These are phyloP conservation scores for Solanum chmielewskii DNA, from an alignment of 257 asterid genomes.

Conservation along the genomic window DNA sequence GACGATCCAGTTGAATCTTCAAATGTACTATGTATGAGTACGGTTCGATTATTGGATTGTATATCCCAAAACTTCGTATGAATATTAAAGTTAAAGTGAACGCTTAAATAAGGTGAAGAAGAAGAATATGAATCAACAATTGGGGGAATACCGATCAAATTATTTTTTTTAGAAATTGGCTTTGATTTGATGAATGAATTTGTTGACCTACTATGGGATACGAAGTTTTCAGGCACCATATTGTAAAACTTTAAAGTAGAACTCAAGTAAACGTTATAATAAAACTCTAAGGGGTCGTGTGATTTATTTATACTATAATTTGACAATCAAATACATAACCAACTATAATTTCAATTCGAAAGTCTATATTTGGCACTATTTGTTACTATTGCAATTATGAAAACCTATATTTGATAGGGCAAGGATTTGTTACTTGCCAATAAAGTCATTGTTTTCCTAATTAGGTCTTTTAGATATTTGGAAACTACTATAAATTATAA, in stretches of 20 bases:
- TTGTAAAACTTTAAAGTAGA: not conserved
- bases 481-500: too few relatives aligned
- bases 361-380: not conserved
- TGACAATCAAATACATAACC: not conserved
- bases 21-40: not conserved
- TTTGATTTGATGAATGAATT: not conserved
- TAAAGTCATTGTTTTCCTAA: too few relatives aligned
- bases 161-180: not conserved
- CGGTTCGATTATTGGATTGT: not conserved
- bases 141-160: too few relatives aligned
- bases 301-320: not conserved
- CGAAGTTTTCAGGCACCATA: not conserved
- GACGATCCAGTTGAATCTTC: not conserved
- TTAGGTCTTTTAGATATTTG: too few relatives aligned
- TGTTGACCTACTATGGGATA: not conserved
- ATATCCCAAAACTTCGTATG: not conserved
- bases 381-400: too few relatives aligned
- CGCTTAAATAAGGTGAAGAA: not conserved
- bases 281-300: not conserved
- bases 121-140: not conserved
- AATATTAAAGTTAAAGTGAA: not conserved
- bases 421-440: not conserved
- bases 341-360: not conserved
- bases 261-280: not conserved
- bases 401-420: not conserved